Conservation (phyloP, 1,139 yeast species). For the Scheffersomyces stambukii region DNA sequence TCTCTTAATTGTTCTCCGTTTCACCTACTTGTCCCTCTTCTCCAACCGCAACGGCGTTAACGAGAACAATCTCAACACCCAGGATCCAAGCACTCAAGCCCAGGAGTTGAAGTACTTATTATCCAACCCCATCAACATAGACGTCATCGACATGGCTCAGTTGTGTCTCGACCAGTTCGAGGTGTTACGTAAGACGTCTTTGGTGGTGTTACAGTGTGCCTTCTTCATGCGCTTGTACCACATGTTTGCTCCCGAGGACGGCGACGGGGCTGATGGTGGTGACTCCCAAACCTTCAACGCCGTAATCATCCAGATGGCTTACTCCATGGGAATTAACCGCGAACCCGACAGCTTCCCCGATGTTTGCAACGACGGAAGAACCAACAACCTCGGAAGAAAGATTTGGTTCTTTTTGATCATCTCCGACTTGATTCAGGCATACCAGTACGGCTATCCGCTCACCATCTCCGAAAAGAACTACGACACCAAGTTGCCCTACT, state of each 20-base stretch:
- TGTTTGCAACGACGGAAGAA: slow-evolving; percentile 17
- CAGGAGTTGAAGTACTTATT: slow-evolving; percentile 40
- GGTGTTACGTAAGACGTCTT: slow-evolving; percentile 40
- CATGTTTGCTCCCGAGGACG: slow-evolving; percentile 48
- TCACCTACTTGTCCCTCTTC: slow-evolving; percentile 29
- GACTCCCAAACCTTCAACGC: slow-evolving; percentile 39
- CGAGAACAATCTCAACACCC: slow-evolving; percentile 18
- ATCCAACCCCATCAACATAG: slow-evolving; percentile 43
- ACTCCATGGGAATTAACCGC: slow-evolving; percentile 43
- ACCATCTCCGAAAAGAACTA: slow-evolving; percentile 16
- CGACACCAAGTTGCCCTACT: slow-evolving; percentile 27
- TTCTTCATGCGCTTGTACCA: slow-evolving; percentile 36
- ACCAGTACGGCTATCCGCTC: slow-evolving; percentile 28
- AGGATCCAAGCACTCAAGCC: slow-evolving; percentile 15
- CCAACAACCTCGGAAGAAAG: slow-evolving; percentile 43
- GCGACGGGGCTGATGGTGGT: slow-evolving; percentile 44
- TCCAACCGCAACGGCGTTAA: slow-evolving; percentile 28
- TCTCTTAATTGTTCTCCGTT: slow-evolving; percentile 24
- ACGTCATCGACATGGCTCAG: slow-evolving; percentile 46
- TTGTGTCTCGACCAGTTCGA: slow-evolving; percentile 52
- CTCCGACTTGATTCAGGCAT: slow-evolving; percentile 25
- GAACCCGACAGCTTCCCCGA: slow-evolving; percentile 21
- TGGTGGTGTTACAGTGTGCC: slow-evolving; percentile 48
- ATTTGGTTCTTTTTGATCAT: slow-evolving; percentile 47
- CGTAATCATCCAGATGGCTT: slow-evolving; percentile 39